These are phyloP conservation scores for Ophiocytium majus DNA, from an alignment of 352 stramenopile species.

Conservation along the genomic window DNA sequence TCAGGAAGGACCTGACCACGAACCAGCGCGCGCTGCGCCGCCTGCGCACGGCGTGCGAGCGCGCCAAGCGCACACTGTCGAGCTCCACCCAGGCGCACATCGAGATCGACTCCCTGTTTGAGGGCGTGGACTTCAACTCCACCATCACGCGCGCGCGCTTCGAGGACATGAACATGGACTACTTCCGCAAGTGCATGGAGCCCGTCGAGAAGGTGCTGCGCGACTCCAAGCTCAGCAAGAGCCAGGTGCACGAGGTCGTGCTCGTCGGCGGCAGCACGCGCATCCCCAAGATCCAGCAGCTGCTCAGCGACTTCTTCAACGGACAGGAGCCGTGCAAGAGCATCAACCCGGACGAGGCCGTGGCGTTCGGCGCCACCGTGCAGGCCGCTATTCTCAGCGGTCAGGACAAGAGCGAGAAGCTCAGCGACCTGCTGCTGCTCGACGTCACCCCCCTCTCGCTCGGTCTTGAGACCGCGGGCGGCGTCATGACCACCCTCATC, in stretches of 20 bases:
- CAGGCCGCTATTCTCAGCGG: slow-evolving; percentile 93
- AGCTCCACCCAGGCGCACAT: slow-evolving; percentile 92
- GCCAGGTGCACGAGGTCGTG: slow-evolving; percentile 90
- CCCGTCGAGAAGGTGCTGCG: slow-evolving; percentile 84
- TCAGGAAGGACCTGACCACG: slow-evolving; percentile 68
- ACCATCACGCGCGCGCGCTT: slow-evolving; percentile 93
- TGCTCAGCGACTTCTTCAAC: slow-evolving; percentile 92
- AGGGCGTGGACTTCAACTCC: slow-evolving; percentile 92
- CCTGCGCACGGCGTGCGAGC: slow-evolving; percentile 90
- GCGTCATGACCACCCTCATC: slow-evolving; percentile 88
- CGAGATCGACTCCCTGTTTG: slow-evolving; percentile 94
- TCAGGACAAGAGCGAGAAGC: slow-evolving; percentile 80
- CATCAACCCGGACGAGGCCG: slow-evolving; percentile 97
- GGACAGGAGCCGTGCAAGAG: slow-evolving; percentile 94
- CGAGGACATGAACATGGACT: slow-evolving; percentile 79
- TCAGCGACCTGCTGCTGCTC: slow-evolving; percentile 88
- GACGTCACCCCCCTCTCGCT: slow-evolving; percentile 87
- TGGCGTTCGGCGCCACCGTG: slow-evolving; percentile 92
- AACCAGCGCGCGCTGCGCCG: slow-evolving; percentile 89
- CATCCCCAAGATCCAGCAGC: slow-evolving; percentile 91
- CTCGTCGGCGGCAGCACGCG: slow-evolving; percentile 92
- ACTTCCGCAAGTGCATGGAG: slow-evolving; percentile 82
- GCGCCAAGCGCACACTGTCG: slow-evolving; percentile 93
- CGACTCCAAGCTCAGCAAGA: slow-evolving; percentile 81
- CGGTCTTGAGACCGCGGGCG: slow-evolving; percentile 87